Evolutionary conservation across 2,329 filamentous ascomycete genomes (phyloP), one percentile per base, ranked within the genome.

Genomic region (Colletotrichum magnum): DNA sequence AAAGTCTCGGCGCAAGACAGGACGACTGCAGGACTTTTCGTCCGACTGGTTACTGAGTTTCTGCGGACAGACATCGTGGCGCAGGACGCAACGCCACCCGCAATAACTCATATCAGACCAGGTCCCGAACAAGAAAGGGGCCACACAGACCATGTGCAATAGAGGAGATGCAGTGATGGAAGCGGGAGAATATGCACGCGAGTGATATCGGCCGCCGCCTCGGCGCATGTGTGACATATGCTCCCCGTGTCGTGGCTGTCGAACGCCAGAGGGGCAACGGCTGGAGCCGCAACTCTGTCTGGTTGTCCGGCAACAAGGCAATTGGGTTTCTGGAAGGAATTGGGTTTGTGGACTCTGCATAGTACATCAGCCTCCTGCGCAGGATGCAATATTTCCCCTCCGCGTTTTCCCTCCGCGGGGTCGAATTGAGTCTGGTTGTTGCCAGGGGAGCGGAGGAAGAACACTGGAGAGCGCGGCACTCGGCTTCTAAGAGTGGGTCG

Each of bases 221-320:
- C 32, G 32, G 32, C 32, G 32, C 32, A 10, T 36, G 32, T 36
- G 32, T 9, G 28, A 6, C 7, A 32, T 32, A 6, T 32, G 28
- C 32, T 24, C 21, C 21, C 21, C 21, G 21, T 24, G 21, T 24
- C 21, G 21, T 24, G 21, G 21, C 21, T 24, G 21, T 24, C 21
- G 21, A 24, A 24, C 15, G 41, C 41, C 13, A 15, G 16, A 43
- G 12, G 16, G 21, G 2, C 16, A 24, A 59, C 60, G 61, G 65
- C 48, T 54, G 54, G 53, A 39, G 61, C 61, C 65, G 54, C 36
- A 59, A 59, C 53, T n/a, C 18, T 59, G 57, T n/a, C 13, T 18
- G 16, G 18, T 15, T 54, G 57, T n/a, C 13, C 28, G 16, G 18
- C 24, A 36, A 43, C 62, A 28, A 50, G 21, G 51, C 21, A 50